Percentiles rank a stretch among this genome's conserved stretches.
Evolutionary conservation across 23 red algal genomes (phyloP).

Genomic region (Gracilaria domingensis): DNA sequence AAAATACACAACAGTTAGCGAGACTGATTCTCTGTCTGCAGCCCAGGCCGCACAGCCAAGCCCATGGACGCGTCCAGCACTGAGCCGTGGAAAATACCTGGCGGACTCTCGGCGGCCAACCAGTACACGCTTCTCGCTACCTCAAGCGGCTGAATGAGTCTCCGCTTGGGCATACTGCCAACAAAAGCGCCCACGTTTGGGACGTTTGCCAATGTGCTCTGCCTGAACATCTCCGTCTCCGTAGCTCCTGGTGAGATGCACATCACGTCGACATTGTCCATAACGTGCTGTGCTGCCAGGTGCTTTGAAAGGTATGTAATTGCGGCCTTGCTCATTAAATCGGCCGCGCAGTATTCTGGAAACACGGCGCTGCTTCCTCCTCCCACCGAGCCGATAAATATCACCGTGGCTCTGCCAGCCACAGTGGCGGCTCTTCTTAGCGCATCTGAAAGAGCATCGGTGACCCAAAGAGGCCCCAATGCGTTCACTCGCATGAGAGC

Average conservation of each 20-base stretch:
- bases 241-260: constrained; percentile 86
- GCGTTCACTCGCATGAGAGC: constrained; percentile 86
- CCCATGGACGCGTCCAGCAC: constrained; percentile 86
- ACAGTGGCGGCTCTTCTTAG: constrained; percentile 38
- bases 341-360: constrained; percentile 78
- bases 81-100: constrained; percentile 76
- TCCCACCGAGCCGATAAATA: constrained; percentile 87
- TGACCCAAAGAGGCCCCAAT: constrained; percentile 87
- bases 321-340: constrained; percentile 86
- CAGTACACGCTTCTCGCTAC: constrained; percentile 73
- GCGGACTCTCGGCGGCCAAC: constrained; percentile 62
- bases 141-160: constrained; percentile 72
- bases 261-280: constrained; percentile 70
- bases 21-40: constrained; percentile 72
- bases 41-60: constrained; percentile 76
- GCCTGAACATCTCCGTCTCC: constrained; percentile 85
- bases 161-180: constrained; percentile 78
- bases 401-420: constrained; percentile 34
- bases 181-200: constrained; percentile 60
- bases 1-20: constrained; percentile 3
- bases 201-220: constrained; percentile 56
- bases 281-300: constrained; percentile 73
- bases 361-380: constrained; percentile 83
- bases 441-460: constrained; percentile 61
- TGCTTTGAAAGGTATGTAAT: constrained; percentile 86